These are phyloP conservation scores for Lophiotrema nucula DNA, from an alignment of 495 filamentous ascomycete species.

Conservation along the genomic window DNA sequence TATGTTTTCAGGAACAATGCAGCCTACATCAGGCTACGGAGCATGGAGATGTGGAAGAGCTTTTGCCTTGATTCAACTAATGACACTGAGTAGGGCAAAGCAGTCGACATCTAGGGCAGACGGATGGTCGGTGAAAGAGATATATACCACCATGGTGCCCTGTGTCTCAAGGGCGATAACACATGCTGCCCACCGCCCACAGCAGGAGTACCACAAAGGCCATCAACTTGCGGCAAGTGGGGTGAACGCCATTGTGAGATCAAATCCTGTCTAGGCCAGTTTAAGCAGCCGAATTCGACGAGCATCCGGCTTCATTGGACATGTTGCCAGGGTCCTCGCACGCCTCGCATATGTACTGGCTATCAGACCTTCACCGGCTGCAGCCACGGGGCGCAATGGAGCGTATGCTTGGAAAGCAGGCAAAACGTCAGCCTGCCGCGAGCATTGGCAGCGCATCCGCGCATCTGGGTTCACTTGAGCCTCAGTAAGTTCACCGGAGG, in stretches of 20 bases:
- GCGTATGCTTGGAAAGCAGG: neutral
- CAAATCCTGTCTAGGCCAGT: neutral
- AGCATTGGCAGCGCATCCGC: neutral
- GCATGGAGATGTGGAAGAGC: neutral
- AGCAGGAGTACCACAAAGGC: neutral
- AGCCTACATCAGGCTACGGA: neutral
- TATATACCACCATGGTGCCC: neutral
- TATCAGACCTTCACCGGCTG: conserved; percentile 3
- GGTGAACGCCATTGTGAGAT: neutral
- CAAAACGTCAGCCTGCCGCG: conserved; percentile 1
- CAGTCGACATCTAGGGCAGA: neutral
- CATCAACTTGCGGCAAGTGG: neutral
- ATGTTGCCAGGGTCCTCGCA: neutral
- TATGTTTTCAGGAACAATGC: neutral
- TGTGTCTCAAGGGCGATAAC: neutral
- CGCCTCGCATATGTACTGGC: conserved; percentile 9
- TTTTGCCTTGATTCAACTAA: neutral
- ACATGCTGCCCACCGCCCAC: neutral
- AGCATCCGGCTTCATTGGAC: neutral
- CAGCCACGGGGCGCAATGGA: conserved; percentile 1
- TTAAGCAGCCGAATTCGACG: neutral
- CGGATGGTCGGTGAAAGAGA: neutral
- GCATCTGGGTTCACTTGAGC: neutral
- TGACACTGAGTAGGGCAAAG: neutral
- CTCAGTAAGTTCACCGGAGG: conserved; percentile 7